These are phyloP conservation scores for Alternaria gaisen DNA, from an alignment of 2,329 filamentous ascomycete species.

Conservation along the genomic window DNA sequence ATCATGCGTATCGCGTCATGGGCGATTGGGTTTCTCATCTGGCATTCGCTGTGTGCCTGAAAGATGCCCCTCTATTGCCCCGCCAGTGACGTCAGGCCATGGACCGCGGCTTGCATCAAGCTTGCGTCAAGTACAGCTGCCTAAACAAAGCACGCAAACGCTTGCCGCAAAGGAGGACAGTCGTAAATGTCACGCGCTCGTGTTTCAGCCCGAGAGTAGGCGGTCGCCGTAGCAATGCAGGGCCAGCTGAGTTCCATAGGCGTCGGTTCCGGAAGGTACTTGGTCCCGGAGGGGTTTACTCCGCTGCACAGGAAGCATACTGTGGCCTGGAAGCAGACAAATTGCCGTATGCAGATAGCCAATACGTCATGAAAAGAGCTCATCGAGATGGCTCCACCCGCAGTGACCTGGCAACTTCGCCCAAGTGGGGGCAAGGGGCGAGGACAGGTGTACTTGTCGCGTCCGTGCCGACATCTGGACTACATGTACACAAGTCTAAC, in stretches of 20 bases:
- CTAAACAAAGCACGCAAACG: conserved; percentile 19
- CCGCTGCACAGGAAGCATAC: conserved; percentile 7
- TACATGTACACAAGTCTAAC: neutral
- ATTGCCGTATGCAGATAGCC: neutral
- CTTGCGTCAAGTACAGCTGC: neutral
- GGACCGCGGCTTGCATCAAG: conserved; percentile 2
- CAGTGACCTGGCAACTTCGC: conserved; percentile 6
- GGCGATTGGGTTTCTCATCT: conserved; percentile 4
- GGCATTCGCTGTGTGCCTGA: conserved; percentile 19
- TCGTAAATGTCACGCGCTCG: conserved; percentile 19
- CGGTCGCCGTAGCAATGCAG: conserved; percentile 5
- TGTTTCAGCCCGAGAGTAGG: conserved; percentile 9
- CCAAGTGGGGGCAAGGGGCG: conserved; percentile 5
- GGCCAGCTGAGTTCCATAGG: conserved; percentile 1
- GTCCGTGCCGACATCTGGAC: neutral
- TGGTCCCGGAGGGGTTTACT: conserved; percentile 1
- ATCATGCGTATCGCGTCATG: conserved; percentile 24
- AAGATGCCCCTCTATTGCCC: conserved; percentile 15
- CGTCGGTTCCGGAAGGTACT: conserved; percentile 8
- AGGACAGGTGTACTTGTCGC: conserved; percentile 8
- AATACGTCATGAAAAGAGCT: conserved; percentile 1
- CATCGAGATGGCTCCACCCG: conserved; percentile 1
- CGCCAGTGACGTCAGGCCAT: conserved; percentile 13
- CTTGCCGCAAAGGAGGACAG: conserved; percentile 10
- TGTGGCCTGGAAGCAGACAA: neutral